phyloP scores from a whole-genome alignment of 208 protist species.

The Leishmania lainsoni region DNA sequence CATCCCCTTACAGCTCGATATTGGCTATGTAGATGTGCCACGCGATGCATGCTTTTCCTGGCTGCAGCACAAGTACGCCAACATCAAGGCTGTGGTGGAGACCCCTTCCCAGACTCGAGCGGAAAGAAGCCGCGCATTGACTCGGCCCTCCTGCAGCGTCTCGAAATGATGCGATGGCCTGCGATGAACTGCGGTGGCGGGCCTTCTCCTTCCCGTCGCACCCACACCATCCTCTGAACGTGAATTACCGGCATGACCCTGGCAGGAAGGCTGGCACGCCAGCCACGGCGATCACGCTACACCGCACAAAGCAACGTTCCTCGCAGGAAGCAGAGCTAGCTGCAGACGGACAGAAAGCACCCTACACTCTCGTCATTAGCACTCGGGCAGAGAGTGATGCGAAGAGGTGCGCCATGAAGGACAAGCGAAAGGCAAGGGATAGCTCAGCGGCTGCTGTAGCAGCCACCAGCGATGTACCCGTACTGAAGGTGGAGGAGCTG shows the following conservation, averaged over 20 bases:
- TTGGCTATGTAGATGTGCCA: constrained; percentile 24
- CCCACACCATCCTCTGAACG: constrained; percentile 28
- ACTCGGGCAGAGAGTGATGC: constrained; percentile 14
- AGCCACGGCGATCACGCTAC: constrained; percentile 8
- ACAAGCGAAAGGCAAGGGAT: constrained; percentile 4
- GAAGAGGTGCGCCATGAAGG: constrained; percentile 6
- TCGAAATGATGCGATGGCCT: constrained; percentile 61
- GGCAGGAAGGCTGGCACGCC: constrained; percentile 5
- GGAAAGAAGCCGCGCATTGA: constrained; percentile 15
- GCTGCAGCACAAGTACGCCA: constrained; percentile 36
- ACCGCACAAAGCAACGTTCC: background rate
- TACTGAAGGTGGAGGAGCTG: constrained; percentile 9
- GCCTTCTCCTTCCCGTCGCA: constrained; percentile 52
- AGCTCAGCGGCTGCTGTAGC: background rate
- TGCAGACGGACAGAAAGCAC: background rate
- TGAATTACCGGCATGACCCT: constrained; percentile 35
- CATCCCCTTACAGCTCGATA: constrained; percentile 17
- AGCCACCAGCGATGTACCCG: background rate
- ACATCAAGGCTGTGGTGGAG: constrained; percentile 3
- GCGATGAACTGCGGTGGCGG: constrained; percentile 47
- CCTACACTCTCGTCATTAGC: constrained; percentile 15
- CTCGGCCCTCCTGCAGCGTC: constrained; percentile 6
- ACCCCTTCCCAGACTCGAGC: background rate
- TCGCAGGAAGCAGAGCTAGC: background rate
- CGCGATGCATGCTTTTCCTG: constrained; percentile 57